Evolutionary conservation across 176 grass and related monocot species (phyloP), one percentile per base, ranked within the genome.

Genomic region (Cenchrus americanus): DNA sequence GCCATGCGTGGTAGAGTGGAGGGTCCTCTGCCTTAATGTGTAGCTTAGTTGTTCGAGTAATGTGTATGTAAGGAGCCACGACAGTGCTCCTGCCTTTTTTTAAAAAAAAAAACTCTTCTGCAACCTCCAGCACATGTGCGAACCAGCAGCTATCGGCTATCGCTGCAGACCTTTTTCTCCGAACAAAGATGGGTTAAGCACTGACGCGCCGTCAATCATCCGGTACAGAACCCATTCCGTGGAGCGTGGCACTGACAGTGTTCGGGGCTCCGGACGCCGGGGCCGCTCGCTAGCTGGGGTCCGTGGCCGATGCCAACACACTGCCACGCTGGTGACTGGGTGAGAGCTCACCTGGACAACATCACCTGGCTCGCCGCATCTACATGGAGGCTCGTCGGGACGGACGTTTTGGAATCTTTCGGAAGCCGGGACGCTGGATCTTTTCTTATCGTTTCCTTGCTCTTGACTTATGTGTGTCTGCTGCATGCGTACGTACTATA

Each of bases 391-490:
- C 34, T 34, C 34, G 43, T 78, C 66, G 85, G 68, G 78, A 63
- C 52, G 8, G 32, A 15, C 18, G 61, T 5, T 21, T 40, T 24
- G 75, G 86, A 65, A 79, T 84, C 53, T 88, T 77, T 88, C 15
- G 80, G 37, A 55, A 75, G 51, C 9, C 75, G 73, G 27, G 30
- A n/a, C 64, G 46, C 27, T 51, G 75, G 55, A 86, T 71, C 69
- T 66, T 81, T 87, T 66, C 70, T 59, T 50, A 50, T 81, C 61
- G 85, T 81, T 87, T 75, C 5, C 71, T 24, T 50, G 78, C 78
- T 59, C 71, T 69, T 82, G 85, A 82, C 85, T 61, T 60, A 69
- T 87, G 78, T 62, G 26, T 82, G 51, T 76, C 85, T 19, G 41
- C 11, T 47, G 46, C 24, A 7, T 37, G 34, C 14, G 57, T 14